These are phyloP conservation scores for Dactylellina sp. DNA, from an alignment of 2,329 filamentous ascomycete species.

Conservation along the genomic window DNA sequence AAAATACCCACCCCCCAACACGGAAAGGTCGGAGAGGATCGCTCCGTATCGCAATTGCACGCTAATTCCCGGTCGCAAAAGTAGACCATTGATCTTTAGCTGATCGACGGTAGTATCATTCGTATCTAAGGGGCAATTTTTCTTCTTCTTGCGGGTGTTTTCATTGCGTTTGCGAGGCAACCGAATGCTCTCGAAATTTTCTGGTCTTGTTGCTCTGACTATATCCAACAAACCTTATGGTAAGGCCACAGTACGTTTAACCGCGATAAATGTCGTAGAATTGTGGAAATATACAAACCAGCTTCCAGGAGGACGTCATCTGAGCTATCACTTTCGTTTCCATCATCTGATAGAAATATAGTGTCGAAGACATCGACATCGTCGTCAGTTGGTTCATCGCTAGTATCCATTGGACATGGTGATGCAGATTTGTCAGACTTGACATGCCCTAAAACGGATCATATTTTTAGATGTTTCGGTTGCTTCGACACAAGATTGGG, in stretches of 20 bases:
- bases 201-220: slow-evolving; percentile 11
- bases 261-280: background rate
- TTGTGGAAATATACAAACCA: slow-evolving; percentile 4
- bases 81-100: slow-evolving; percentile 36
- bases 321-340: slow-evolving; percentile 16
- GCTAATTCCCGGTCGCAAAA: slow-evolving; percentile 20
- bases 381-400: background rate
- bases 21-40: slow-evolving; percentile 12
- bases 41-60: slow-evolving; percentile 42
- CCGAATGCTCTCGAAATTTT: slow-evolving; percentile 24
- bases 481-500: no score
- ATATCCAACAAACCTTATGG: background rate
- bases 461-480: background rate
- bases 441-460: background rate
- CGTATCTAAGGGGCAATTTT: slow-evolving; percentile 1
- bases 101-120: slow-evolving; percentile 28
- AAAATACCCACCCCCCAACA: slow-evolving; percentile 38
- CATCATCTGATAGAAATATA: slow-evolving; percentile 44
- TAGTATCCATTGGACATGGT: slow-evolving; percentile 1
- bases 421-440: background rate
- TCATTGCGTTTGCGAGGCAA: background rate
- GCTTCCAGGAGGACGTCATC: slow-evolving; percentile 43
- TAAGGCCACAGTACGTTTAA: background rate
- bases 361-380: slow-evolving; percentile 27
- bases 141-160: slow-evolving; percentile 15